A percentile compares a stretch with the other conserved stretches of the same genome.
These are phyloP conservation scores for Colletotrichum sp. DNA, from an alignment of 2,329 filamentous ascomycete species.

Conservation along the genomic window DNA sequence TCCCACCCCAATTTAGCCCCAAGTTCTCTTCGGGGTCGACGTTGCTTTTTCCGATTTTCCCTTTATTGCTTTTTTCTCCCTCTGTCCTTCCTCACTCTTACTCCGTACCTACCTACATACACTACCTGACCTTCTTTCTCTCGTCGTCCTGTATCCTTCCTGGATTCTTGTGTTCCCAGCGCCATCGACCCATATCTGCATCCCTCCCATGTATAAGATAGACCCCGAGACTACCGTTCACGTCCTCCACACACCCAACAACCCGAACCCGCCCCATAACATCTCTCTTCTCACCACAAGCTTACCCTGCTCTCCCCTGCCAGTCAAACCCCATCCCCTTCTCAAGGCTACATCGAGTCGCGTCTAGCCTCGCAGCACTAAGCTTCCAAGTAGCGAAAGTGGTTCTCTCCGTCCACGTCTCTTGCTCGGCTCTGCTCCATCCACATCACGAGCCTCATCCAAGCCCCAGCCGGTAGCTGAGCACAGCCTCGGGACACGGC, in stretches of 20 bases:
- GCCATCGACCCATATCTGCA: constrained; percentile 14
- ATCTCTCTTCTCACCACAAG: constrained; percentile 12
- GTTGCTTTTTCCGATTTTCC: constrained; percentile 13
- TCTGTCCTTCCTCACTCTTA: background rate
- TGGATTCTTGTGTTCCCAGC: constrained; percentile 1
- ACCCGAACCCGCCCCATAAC: constrained; percentile 10
- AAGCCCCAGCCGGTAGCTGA: background rate
- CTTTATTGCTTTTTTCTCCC: constrained; percentile 10
- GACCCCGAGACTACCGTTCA: constrained; percentile 17
- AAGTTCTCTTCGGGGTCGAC: background rate
- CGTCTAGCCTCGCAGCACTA: constrained; percentile 16
- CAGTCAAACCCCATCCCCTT: constrained; percentile 11
- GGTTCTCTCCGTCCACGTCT: background rate
- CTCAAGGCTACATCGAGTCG: constrained; percentile 9
- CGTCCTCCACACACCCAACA: constrained; percentile 13
- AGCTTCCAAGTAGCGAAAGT: constrained; percentile 12
- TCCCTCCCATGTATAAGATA: constrained; percentile 19
- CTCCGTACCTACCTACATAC: background rate
- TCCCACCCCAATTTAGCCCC: constrained; percentile 3
- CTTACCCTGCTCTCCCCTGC: constrained; percentile 9
- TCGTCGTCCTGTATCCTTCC: background rate
- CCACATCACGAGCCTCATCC: constrained; percentile 19
- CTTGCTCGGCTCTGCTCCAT: background rate
- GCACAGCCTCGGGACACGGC: constrained; percentile 4
- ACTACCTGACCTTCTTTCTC: background rate